Evolutionary conservation across 1,139 yeast species (phyloP).

Genomic region (Candida albicans): DNA sequence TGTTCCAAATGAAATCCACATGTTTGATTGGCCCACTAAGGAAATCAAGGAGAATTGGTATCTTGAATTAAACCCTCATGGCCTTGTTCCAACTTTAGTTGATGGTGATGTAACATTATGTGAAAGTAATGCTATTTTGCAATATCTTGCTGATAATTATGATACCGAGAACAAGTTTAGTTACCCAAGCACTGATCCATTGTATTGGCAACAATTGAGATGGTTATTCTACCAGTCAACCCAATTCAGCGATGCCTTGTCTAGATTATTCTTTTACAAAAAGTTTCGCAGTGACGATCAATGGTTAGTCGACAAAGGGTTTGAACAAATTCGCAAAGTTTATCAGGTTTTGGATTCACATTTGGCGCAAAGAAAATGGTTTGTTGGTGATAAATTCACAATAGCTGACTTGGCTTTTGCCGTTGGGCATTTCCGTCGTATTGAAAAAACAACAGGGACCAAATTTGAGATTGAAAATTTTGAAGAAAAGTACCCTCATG

Average conservation of each 20-base stretch:
- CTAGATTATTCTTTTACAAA: not conserved
- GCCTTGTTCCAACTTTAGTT: conserved; percentile 12
- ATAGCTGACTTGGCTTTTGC: conserved; percentile 12
- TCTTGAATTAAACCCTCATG: conserved; percentile 14
- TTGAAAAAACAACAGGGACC: conserved; percentile 7
- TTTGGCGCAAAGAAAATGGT: conserved; percentile 6
- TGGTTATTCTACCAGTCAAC: conserved; percentile 12
- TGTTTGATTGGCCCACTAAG: conserved; percentile 12
- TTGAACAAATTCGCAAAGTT: conserved; percentile 1
- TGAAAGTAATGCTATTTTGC: conserved; percentile 13
- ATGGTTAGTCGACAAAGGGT: not conserved
- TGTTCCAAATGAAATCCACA: conserved; percentile 11
- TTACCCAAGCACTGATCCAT: conserved; percentile 2
- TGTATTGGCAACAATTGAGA: conserved; percentile 11
- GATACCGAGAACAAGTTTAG: conserved; percentile 9
- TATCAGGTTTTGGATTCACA: conserved; percentile 8
- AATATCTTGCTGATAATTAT: conserved; percentile 11
- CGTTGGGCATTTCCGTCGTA: conserved; percentile 9
- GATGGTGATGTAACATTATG: conserved; percentile 8
- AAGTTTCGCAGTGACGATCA: conserved; percentile 1
- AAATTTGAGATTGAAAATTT: conserved; percentile 5
- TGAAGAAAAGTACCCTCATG: conserved; percentile 7
- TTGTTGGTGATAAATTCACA: conserved; percentile 13
- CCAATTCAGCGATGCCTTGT: conserved; percentile 6
- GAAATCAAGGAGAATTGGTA: conserved; percentile 16